Conservation (phyloP, 2,329 filamentous ascomycete genomes). For the Fusarium xyrophilum region DNA sequence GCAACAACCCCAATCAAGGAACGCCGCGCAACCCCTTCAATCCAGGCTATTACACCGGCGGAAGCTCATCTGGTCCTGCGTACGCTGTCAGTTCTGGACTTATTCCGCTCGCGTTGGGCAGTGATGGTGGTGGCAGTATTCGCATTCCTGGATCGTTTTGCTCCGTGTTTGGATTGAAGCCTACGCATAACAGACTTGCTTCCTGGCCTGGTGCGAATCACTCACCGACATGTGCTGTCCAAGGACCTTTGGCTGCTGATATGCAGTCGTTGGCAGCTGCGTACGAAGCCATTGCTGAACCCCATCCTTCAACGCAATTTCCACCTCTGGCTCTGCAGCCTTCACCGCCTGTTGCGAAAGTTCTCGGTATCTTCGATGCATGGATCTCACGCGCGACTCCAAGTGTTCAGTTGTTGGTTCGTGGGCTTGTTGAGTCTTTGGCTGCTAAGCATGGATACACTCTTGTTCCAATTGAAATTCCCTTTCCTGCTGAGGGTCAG, state of each 20-base stretch:
- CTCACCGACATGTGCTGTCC: conserved; percentile 67
- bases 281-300: conserved; percentile 69
- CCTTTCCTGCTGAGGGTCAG: conserved; percentile 68
- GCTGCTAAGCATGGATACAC: conserved; percentile 59
- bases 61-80: conserved; percentile 75
- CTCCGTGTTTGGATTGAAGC: conserved; percentile 76
- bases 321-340: conserved; percentile 47
- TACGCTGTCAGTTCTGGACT: conserved; percentile 75
- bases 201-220: conserved; percentile 64
- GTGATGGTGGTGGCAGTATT: conserved; percentile 76
- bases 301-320: conserved; percentile 67
- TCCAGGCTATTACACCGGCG: conserved; percentile 74
- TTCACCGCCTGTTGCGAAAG: conserved; percentile 47
- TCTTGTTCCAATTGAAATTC: conserved; percentile 63
- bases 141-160: conserved; percentile 76
- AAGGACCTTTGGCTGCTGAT: conserved; percentile 71
- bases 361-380: conserved; percentile 68
- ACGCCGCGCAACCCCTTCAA: conserved; percentile 82
- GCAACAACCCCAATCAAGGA: conserved; percentile 75
- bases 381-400: conserved; percentile 64
- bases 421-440: conserved; percentile 59
- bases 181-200: conserved; percentile 72
- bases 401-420: conserved; percentile 52
- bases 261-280: conserved; percentile 70
- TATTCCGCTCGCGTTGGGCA: conserved; percentile 74